phyloP scores from a whole-genome alignment of 1,139 yeast genomes.

The Taiozyma sp. region DNA sequence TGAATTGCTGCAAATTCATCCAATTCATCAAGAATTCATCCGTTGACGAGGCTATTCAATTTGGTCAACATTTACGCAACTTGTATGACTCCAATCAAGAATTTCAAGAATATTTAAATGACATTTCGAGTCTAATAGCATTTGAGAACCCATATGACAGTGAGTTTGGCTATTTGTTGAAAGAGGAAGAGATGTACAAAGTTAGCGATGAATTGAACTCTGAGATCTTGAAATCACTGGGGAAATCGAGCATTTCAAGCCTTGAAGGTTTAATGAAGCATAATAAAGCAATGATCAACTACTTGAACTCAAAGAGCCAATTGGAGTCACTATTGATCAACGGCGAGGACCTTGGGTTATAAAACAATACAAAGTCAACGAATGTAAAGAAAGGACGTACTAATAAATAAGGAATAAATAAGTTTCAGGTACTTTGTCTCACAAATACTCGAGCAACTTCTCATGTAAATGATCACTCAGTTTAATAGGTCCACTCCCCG shows the following conservation, averaged over 20 bases:
- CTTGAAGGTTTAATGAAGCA: constrained; percentile 34
- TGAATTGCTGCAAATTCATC: constrained; percentile 48
- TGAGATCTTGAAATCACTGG: constrained; percentile 34
- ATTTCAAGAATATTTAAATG: constrained; percentile 32
- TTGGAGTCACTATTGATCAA: constrained; percentile 30
- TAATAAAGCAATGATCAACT: constrained; percentile 29
- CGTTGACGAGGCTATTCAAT: constrained; percentile 35
- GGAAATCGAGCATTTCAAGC: constrained; percentile 32
- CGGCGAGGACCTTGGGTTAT: constrained; percentile 16
- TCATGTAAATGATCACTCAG: constrained; percentile 54
- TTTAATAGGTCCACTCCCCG: constrained; percentile 50
- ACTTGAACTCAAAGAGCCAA: constrained; percentile 27
- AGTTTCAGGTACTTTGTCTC: neutral
- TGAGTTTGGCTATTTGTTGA: constrained; percentile 36
- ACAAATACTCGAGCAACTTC: constrained; percentile 28
- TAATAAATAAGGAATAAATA: constrained; percentile 1
- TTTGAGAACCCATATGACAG: constrained; percentile 40
- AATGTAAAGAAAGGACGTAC: neutral
- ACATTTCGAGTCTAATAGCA: constrained; percentile 47
- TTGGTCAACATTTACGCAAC: constrained; percentile 43
- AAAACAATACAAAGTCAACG: neutral
- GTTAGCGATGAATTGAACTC: constrained; percentile 41
- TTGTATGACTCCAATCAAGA: constrained; percentile 30
- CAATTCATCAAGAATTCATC: constrained; percentile 32
- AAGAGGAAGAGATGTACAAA: constrained; percentile 30